These are phyloP conservation scores for Mitragyna speciosa DNA, from an alignment of 257 asterid species.

Conservation along the genomic window DNA sequence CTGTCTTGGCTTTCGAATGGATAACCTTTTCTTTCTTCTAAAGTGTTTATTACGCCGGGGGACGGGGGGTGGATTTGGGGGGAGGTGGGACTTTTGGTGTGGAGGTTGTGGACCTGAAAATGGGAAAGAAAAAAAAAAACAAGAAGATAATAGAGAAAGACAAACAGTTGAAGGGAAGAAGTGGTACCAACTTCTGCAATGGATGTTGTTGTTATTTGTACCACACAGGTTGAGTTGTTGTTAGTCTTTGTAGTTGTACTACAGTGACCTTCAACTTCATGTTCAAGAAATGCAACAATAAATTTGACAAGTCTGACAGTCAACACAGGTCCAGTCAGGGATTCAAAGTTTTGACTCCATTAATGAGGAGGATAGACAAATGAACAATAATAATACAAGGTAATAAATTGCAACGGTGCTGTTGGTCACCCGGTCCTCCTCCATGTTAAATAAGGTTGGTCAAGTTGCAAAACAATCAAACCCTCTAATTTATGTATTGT, in stretches of 20 bases:
- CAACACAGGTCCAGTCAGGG: constrained; percentile 36
- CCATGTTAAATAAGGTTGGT: constrained; percentile 4
- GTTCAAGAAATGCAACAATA: background rate
- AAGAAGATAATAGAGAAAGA: background rate
- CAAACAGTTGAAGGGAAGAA: background rate
- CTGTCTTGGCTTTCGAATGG: no score
- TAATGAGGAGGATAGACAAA: constrained; percentile 15
- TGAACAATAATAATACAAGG: constrained; percentile 16
- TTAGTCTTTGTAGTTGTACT: background rate
- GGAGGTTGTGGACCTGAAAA: background rate
- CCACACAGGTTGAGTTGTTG: background rate
- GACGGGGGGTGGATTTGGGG: no score
- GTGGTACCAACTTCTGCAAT: background rate
- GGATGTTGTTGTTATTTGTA: background rate
- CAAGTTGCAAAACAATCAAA: background rate
- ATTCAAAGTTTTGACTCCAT: constrained; percentile 32
- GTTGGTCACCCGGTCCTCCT: constrained; percentile 2
- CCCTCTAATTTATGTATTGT: background rate
- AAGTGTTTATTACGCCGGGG: no score
- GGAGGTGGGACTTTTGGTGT: background rate
- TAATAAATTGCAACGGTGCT: constrained; percentile 31
- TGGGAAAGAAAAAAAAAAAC: background rate
- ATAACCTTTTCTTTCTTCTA: no score
- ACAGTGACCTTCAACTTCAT: background rate
- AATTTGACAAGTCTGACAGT: constrained; percentile 36